These are phyloP conservation scores for Scheffersomyces titani DNA, from an alignment of 1,139 yeast species.

Conservation along the genomic window DNA sequence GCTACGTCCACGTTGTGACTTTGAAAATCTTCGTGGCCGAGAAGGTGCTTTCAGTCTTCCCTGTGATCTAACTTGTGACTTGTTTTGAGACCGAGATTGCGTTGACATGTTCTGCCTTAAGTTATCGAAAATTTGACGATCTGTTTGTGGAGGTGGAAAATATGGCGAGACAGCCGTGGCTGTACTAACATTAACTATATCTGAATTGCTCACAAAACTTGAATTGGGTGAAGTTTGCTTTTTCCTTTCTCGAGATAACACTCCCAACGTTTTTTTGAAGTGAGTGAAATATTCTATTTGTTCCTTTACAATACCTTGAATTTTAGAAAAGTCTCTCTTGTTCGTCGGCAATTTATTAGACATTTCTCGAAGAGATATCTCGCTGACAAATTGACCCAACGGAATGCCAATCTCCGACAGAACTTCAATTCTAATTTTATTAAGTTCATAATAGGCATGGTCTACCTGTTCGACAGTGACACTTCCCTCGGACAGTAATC, in stretches of 20 bases:
- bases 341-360: slow-evolving; percentile 56
- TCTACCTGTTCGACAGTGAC: slow-evolving; percentile 32
- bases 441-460: slow-evolving; percentile 42
- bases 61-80: background rate
- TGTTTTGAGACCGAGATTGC: slow-evolving; percentile 1
- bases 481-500: slow-evolving; percentile 10
- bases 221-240: slow-evolving; percentile 10
- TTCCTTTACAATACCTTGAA: slow-evolving; percentile 40
- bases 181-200: background rate
- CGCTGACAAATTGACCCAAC: slow-evolving; percentile 47
- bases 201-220: background rate
- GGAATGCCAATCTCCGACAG: slow-evolving; percentile 44
- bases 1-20: background rate
- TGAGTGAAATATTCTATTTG: slow-evolving; percentile 46
- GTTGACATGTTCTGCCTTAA: slow-evolving; percentile 8
- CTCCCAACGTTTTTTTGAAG: slow-evolving; percentile 46
- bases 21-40: background rate
- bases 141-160: slow-evolving; percentile 12
- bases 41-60: background rate
- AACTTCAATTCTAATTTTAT: slow-evolving; percentile 43
- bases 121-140: slow-evolving; percentile 10
- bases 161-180: slow-evolving; percentile 9
- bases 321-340: slow-evolving; percentile 47
- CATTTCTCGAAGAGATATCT: slow-evolving; percentile 54
- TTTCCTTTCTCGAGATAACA: slow-evolving; percentile 35